Evolutionary conservation across 805 yeast species (phyloP), one percentile per base, ranked within the genome.

Genomic region (Saccharomycopsis sp.): DNA sequence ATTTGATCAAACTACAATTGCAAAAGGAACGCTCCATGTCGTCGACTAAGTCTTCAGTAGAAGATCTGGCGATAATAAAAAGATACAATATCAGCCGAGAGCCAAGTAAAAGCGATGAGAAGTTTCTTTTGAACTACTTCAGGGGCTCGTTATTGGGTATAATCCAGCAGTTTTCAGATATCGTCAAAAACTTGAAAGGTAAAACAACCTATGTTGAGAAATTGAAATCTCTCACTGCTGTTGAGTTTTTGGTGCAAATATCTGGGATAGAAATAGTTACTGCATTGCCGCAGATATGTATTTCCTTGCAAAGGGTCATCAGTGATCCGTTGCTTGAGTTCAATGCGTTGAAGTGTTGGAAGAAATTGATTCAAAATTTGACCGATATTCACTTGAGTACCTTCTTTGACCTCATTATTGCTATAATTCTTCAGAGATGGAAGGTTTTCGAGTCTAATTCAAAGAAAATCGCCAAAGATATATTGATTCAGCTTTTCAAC

Each of bases 241-340:
- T 92, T 34, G 81, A 84, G 44, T 81, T 85, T 58, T 70, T 92
- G 23, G 81, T 88, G 4, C 75, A 77, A 50, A 70, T 82, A 1
- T 72, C 82, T 1, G 78, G 79, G 3, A 73, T 76, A 24, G 75
- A 83, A 15, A 79, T 87, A 34, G 79, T 82, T 2, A 80, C 87
- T 1, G 89, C 89, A 0, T 70, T 87, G 40, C 95, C 97, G 0
- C 98, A 91, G 67, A 81, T 92, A 2, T 85, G 89, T 59, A 87
- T 96, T 1, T 87, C 96, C 64, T 72, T 92, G 12, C 97, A 90
- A 66, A 83, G 91, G 1, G 85, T 92, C 0, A 70, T 91, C 21
- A 91, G 85, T 46, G 79, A 78, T 18, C 71, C 77, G 0, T 82
- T 81, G 23, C 75, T 91, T 14, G 85, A 85, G 59, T 72, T 73